Evolutionary conservation across 768 basidiomycete species (phyloP).

Genomic region (Russula compacta): DNA sequence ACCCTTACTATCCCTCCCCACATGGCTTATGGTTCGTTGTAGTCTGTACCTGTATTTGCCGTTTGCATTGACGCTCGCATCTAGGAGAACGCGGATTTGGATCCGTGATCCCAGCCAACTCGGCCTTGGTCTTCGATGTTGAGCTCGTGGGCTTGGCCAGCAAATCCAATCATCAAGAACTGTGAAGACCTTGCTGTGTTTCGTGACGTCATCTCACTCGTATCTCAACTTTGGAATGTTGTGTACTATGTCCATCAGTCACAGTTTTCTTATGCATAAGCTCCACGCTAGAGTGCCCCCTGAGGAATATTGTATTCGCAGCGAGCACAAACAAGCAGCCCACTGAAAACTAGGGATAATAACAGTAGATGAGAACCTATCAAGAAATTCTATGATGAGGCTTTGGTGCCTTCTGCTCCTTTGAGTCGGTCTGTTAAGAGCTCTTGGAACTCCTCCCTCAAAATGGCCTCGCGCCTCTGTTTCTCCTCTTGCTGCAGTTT

Average conservation of each 20-base stretch:
- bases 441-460: slow-evolving; percentile 85
- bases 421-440: slow-evolving; percentile 71
- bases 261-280: not conserved
- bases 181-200: slow-evolving; percentile 28
- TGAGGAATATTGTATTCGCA: not conserved
- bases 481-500: slow-evolving; percentile 93
- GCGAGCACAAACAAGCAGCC: not conserved
- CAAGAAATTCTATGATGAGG: slow-evolving; percentile 7
- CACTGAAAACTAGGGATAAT: not conserved
- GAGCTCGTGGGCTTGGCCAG: slow-evolving; percentile 64
- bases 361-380: not conserved
- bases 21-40: slow-evolving; percentile 72
- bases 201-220: not conserved
- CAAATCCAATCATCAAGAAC: slow-evolving; percentile 38
- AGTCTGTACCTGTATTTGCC: not conserved
- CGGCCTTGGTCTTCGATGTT: slow-evolving; percentile 79
- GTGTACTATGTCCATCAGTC: not conserved
- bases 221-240: not conserved
- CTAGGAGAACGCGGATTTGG: slow-evolving; percentile 71
- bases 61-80: not conserved
- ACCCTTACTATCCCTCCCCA: slow-evolving; percentile 76
- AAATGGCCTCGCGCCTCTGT: slow-evolving; percentile 79
- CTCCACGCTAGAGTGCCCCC: not conserved
- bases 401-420: slow-evolving; percentile 29
- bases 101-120: slow-evolving; percentile 64